These are phyloP conservation scores for Mimosa bimucronata DNA, from an alignment of 306 rosid genomes.

Conservation along the genomic window DNA sequence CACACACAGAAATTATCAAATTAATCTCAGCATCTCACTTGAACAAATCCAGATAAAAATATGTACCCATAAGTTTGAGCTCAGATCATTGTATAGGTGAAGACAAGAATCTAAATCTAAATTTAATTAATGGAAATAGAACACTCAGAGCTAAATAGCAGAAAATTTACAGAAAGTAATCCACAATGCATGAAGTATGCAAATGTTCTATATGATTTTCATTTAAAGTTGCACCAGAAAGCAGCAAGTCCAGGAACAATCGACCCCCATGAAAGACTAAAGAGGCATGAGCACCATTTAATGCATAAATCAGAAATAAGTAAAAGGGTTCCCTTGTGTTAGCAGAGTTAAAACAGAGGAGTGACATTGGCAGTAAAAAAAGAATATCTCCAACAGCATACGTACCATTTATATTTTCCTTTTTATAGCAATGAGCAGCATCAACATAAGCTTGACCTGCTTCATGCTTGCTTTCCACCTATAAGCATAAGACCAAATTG, in stretches of 20 bases:
- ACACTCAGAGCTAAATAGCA: background rate
- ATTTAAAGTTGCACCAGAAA: constrained; percentile 14
- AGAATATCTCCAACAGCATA: constrained; percentile 10
- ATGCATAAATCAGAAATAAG: constrained; percentile 2
- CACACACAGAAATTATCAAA: background rate
- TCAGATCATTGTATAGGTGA: background rate
- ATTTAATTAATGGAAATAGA: background rate
- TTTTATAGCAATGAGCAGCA: constrained; percentile 92
- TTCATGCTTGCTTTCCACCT: constrained; percentile 96
- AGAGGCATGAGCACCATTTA: background rate
- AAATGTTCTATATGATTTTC: background rate
- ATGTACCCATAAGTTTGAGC: background rate
- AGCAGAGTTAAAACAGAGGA: background rate
- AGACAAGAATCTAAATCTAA: constrained; percentile 10
- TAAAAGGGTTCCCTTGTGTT: background rate
- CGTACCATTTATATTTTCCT: constrained; percentile 66
- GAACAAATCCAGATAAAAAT: background rate
- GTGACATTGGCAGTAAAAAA: background rate
- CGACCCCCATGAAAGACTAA: constrained; percentile 10
- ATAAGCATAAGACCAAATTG: constrained; percentile 29
- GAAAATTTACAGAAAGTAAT: background rate
- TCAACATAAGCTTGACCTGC: constrained; percentile 90
- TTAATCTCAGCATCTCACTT: background rate
- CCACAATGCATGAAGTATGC: background rate
- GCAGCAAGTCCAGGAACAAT: background rate